phyloP scores from a whole-genome alignment of 2,329 filamentous ascomycete genomes.

The Fusarium tjaetaba region DNA sequence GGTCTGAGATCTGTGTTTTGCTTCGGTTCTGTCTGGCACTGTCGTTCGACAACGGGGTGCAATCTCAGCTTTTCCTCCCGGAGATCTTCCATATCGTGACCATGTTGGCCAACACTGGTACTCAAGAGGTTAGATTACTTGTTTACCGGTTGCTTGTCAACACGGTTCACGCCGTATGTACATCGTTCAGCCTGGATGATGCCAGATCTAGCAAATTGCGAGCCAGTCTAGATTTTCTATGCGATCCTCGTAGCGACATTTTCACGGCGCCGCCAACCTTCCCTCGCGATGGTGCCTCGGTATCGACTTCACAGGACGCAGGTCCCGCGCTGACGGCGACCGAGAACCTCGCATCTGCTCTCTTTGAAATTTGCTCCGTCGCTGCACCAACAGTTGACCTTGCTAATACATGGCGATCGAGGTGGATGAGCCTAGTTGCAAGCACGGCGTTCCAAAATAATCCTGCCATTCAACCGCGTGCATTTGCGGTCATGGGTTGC shows the following conservation, averaged over 20 bases:
- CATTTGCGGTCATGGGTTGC: constrained; percentile 77
- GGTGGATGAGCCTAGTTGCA: constrained; percentile 78
- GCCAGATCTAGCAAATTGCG: constrained; percentile 64
- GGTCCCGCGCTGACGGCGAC: constrained; percentile 64
- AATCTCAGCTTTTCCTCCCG: constrained; percentile 73
- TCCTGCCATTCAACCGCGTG: constrained; percentile 74
- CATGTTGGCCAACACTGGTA: constrained; percentile 74
- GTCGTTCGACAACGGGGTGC: constrained; percentile 74
- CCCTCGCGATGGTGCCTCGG: constrained; percentile 63
- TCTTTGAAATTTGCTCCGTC: constrained; percentile 71
- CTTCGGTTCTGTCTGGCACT: constrained; percentile 73
- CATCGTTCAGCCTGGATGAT: constrained; percentile 71
- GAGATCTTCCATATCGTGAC: constrained; percentile 77
- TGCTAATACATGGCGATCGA: constrained; percentile 74
- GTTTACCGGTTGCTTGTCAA: constrained; percentile 74
- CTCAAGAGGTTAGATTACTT: constrained; percentile 63
- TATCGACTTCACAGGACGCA: constrained; percentile 64
- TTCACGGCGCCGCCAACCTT: constrained; percentile 60
- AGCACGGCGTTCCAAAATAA: constrained; percentile 80
- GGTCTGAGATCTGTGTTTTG: constrained; percentile 75
- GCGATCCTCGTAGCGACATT: constrained; percentile 68
- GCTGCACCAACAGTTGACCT: constrained; percentile 72
- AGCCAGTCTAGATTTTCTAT: constrained; percentile 65
- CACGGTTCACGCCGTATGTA: constrained; percentile 74
- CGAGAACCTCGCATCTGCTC: constrained; percentile 68